phyloP scores from a whole-genome alignment of 2,329 filamentous ascomycete genomes.

The Aspergillus vadensis region DNA sequence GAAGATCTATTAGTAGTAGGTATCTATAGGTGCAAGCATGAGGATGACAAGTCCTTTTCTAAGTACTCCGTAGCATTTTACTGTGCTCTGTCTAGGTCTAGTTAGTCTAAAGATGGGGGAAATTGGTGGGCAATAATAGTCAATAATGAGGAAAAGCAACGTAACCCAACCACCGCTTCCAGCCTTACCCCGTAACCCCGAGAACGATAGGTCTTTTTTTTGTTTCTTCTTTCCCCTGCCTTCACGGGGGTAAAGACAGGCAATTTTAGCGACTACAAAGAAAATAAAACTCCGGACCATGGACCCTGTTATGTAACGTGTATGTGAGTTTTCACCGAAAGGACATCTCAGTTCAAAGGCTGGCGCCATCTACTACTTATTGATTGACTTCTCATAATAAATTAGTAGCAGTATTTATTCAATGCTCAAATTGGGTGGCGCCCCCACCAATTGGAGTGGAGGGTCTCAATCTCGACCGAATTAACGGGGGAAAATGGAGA shows the following conservation, averaged over 20 bases:
- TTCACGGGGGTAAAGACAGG: not conserved
- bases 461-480: constrained; percentile 1
- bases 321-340: not conserved
- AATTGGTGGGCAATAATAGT: constrained; percentile 3
- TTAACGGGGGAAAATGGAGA: not conserved
- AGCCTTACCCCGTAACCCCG: not conserved
- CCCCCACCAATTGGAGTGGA: not conserved
- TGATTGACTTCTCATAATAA: not conserved
- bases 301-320: not conserved
- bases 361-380: not conserved
- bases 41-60: not conserved
- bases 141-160: constrained; percentile 5
- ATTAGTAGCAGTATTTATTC: no score
- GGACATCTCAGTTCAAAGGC: not conserved
- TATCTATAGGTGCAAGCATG: not conserved
- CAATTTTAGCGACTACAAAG: not conserved
- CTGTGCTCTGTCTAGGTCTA: not conserved
- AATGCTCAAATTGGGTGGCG: not conserved
- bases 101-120: not conserved
- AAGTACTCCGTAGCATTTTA: not conserved
- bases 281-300: not conserved
- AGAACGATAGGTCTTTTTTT: not conserved
- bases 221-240: not conserved
- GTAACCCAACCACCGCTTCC: not conserved
- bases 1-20: not conserved